Conservation (phyloP, 495 filamentous ascomycete genomes). For the Stereocaulon alpinum region DNA sequence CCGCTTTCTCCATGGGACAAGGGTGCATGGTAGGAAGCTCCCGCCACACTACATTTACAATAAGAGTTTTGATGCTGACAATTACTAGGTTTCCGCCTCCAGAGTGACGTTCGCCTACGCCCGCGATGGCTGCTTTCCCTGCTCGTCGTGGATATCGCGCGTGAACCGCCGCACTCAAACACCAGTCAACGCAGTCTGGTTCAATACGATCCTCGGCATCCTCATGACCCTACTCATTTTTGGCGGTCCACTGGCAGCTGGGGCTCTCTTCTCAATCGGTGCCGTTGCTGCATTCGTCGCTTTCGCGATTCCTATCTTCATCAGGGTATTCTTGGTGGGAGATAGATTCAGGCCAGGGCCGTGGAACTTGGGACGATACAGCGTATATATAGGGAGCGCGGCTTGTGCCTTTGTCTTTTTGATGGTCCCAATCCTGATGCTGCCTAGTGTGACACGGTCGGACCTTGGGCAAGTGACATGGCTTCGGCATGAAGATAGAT, state of each 20-base stretch:
- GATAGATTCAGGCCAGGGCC: slow-evolving; percentile 59
- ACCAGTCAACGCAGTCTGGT: slow-evolving; percentile 70
- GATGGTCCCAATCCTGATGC: slow-evolving; percentile 67
- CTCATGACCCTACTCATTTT: slow-evolving; percentile 59
- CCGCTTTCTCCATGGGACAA: slow-evolving; percentile 73
- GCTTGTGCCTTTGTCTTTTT: slow-evolving; percentile 55
- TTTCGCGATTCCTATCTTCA: slow-evolving; percentile 65
- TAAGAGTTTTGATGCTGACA: not conserved
- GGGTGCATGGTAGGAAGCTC: slow-evolving; percentile 51
- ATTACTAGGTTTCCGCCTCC: slow-evolving; percentile 48
- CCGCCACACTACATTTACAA: not conserved
- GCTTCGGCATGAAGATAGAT: not conserved
- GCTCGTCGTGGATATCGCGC: slow-evolving; percentile 53
- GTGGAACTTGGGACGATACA: slow-evolving; percentile 61
- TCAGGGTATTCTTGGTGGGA: slow-evolving; percentile 64
- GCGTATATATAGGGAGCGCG: slow-evolving; percentile 48
- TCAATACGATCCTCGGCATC: slow-evolving; percentile 57
- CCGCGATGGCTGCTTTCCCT: slow-evolving; percentile 65
- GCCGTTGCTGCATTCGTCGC: slow-evolving; percentile 66
- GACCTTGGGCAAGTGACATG: slow-evolving; percentile 41
- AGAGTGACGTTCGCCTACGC: slow-evolving; percentile 74
- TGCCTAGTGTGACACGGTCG: slow-evolving; percentile 49
- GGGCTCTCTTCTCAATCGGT: slow-evolving; percentile 67
- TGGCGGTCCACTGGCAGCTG: slow-evolving; percentile 54
- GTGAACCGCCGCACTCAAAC: slow-evolving; percentile 58